phyloP scores from a whole-genome alignment of 441 rosid species.

The Populus hybrid region DNA sequence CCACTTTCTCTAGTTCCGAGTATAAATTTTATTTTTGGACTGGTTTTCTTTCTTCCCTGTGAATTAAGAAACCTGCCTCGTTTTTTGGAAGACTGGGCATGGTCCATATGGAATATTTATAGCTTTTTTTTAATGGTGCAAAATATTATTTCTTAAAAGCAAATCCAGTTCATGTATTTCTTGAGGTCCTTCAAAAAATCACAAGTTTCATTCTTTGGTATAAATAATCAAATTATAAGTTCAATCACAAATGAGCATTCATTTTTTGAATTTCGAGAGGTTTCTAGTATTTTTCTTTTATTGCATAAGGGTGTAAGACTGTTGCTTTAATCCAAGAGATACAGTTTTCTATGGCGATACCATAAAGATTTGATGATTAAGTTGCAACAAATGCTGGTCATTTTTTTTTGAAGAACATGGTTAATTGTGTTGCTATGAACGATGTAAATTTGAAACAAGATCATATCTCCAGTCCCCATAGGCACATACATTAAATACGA shows the following conservation, averaged over 20 bases:
- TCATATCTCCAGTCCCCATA: background rate
- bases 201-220: background rate
- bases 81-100: background rate
- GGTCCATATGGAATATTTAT: background rate
- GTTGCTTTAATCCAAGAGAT: background rate
- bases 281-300: background rate
- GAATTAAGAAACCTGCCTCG: background rate
- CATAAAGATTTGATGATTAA: background rate
- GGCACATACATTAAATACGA: background rate
- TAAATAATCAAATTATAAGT: background rate
- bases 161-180: background rate
- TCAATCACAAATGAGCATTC: background rate
- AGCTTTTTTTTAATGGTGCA: background rate
- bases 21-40: background rate
- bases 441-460: background rate
- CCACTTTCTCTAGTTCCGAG: background rate
- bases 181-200: background rate
- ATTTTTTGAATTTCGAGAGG: background rate
- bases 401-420: background rate
- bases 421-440: background rate
- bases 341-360: background rate
- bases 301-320: background rate
- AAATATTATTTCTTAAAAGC: background rate
- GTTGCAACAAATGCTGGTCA: background rate
- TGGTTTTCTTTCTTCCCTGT: background rate